These are phyloP conservation scores for Phytopythium delawarense DNA, from an alignment of 352 stramenopile genomes.

Conservation along the genomic window DNA sequence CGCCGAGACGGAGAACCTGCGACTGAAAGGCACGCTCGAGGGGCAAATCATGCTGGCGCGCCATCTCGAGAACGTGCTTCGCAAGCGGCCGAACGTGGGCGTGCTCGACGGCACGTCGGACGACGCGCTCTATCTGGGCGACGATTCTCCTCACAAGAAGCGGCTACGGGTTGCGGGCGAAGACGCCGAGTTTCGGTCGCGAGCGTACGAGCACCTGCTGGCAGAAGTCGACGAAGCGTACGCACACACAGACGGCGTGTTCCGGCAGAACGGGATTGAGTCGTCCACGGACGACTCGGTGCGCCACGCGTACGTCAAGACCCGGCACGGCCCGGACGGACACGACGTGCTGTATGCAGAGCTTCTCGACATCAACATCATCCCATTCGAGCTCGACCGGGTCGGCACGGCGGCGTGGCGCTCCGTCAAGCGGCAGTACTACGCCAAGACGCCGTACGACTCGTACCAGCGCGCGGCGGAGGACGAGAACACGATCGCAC, in stretches of 20 bases:
- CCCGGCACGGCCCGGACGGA: conserved; percentile 8
- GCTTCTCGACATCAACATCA: conserved; percentile 35
- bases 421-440: conserved; percentile 35
- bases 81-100: conserved; percentile 38
- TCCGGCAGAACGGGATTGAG: conserved; percentile 38
- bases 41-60: conserved; percentile 45
- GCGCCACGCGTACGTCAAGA: conserved; percentile 34
- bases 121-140: neutral
- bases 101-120: conserved; percentile 14
- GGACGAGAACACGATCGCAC: conserved; percentile 34
- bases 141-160: conserved; percentile 13
- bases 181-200: conserved; percentile 10
- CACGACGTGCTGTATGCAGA: conserved; percentile 35
- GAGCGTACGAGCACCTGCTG: conserved; percentile 30
- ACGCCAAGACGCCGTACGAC: conserved; percentile 31
- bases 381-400: conserved; percentile 33
- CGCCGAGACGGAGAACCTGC: conserved; percentile 39
- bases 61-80: conserved; percentile 43
- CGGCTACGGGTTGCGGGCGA: conserved; percentile 16
- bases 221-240: conserved; percentile 41
- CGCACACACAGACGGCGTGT: conserved; percentile 30
- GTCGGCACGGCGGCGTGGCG: conserved; percentile 27
- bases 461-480: conserved; percentile 14
- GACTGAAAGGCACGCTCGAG: conserved; percentile 34
- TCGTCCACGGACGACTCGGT: conserved; percentile 37